Base-by-base conservation (phyloP, 2,329 filamentous ascomycete genomes). In the Fusarium austroafricanum region DNA sequence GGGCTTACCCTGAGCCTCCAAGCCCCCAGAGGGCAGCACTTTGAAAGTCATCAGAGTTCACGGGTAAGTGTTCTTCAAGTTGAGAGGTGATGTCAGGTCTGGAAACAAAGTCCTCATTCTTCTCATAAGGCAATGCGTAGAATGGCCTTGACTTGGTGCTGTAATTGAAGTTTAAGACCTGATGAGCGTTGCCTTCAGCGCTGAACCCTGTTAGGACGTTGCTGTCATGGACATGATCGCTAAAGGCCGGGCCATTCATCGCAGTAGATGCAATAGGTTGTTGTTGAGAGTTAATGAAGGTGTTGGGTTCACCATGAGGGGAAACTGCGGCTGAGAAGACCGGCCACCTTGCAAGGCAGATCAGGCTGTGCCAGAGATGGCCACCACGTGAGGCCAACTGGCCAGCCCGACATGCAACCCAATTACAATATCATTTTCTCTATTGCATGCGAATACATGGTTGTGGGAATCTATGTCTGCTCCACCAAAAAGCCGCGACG, bases 21-120 rank as follows among this genome's bases (percentile, higher is more conserved):
- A 68, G 58, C 1, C 67, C 68, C 45, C 55, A 71, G 2, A 71
- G 61, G 1, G 68, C 68, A 0, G 67, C 64, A 11, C 63, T 57
- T 12, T 46, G 18, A n/a, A 44, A 62, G 2, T 55, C 43, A 0
- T 31, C 20, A 0, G 40, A 33, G 15, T 17, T 21, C 4, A 5
- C n/a, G 0, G 64, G 67, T 11, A 71, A 17, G 12, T 68, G 39
- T 2, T 38, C 23, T 0, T 64, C 51, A 4, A 72, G 59, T 18
- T 46, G 46, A 5, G 54, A 50, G 8, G 45, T 15, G 6, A 67
- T 44, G 1, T 65, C 60, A 5, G 43, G 18, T 0, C 70, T 54
- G 14, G 18, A 1, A 10, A 73, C 29, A 14, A 71, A 38, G 2
- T 64, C 59, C 12, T 67, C 65, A 5, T 72, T 72, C 2, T 46